Evolutionary conservation across 345 rosid species (phyloP).

Genomic region (Populus simonii): DNA sequence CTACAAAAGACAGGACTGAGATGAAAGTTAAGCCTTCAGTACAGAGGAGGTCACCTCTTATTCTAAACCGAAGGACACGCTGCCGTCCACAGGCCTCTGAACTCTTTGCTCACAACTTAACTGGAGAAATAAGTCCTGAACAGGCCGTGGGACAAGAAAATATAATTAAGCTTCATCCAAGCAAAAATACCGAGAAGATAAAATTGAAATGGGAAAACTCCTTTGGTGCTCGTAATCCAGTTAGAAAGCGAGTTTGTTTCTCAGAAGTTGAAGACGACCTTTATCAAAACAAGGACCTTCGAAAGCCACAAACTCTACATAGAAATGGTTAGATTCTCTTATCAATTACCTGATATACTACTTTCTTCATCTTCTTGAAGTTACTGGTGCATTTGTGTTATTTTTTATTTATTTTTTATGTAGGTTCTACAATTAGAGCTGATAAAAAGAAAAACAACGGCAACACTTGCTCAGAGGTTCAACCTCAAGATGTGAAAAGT

Average conservation of each 20-base stretch:
- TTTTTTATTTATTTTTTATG: background rate
- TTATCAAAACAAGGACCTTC: constrained; percentile 21
- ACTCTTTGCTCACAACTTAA: constrained; percentile 15
- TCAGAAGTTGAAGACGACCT: constrained; percentile 31
- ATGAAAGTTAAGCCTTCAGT: constrained; percentile 19
- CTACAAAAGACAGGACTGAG: constrained; percentile 22
- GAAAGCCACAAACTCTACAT: constrained; percentile 13
- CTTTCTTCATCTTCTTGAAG: background rate
- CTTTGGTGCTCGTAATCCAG: constrained; percentile 3
- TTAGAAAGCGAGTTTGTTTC: constrained; percentile 43
- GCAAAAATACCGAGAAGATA: constrained; percentile 16
- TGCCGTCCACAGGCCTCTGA: constrained; percentile 28
- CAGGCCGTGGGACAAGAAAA: constrained; percentile 24
- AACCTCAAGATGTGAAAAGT: constrained; percentile 16
- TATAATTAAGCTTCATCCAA: constrained; percentile 9
- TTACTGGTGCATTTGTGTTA: background rate
- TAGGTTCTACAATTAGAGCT: constrained; percentile 28
- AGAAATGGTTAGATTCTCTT: constrained; percentile 25
- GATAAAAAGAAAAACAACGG: constrained; percentile 25
- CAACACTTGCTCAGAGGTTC: constrained; percentile 19
- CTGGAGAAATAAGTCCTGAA: constrained; percentile 14
- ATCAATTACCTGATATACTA: background rate
- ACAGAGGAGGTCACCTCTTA: constrained; percentile 29
- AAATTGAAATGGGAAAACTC: constrained; percentile 15
- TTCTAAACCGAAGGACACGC: constrained; percentile 28